Evolutionary conservation across 345 rosid species (phyloP).

Genomic region (Corchorus capsularis): DNA sequence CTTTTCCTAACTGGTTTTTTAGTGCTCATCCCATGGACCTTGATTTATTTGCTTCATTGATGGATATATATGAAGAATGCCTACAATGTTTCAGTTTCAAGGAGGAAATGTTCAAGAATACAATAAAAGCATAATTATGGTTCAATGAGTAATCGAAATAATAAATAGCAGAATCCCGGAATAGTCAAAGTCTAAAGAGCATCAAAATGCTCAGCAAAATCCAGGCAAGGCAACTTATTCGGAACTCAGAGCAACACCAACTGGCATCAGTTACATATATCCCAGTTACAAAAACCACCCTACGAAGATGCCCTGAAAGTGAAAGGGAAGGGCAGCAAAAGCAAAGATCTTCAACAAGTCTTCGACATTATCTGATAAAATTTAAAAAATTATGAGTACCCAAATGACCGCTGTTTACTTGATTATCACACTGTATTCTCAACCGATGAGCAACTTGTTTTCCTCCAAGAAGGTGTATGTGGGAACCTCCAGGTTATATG

Average conservation of each 20-base stretch:
- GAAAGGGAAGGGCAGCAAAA: conserved; percentile 15
- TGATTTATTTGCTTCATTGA: neutral
- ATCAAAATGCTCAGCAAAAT: conserved; percentile 11
- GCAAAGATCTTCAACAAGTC: conserved; percentile 24
- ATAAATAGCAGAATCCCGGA: neutral
- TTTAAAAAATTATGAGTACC: conserved; percentile 13
- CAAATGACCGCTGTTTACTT: neutral
- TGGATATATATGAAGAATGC: neutral
- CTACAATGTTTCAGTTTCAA: neutral
- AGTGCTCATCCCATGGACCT: neutral
- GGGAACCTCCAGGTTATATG: conserved; percentile 89
- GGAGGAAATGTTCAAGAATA: neutral
- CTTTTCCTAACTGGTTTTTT: neutral
- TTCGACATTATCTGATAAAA: conserved; percentile 46
- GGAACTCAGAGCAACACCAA: conserved; percentile 14
- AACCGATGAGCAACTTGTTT: conserved; percentile 79
- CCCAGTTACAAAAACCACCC: conserved; percentile 23
- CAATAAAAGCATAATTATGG: neutral
- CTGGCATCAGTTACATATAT: conserved; percentile 12
- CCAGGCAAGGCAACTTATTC: conserved; percentile 30
- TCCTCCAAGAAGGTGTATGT: conserved; percentile 86
- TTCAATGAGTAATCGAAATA: neutral
- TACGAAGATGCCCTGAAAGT: conserved; percentile 21
- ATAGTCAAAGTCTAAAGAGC: neutral
- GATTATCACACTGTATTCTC: conserved; percentile 28